Percentiles rank a stretch among this genome's conserved stretches.
Evolutionary conservation across 116 monocot species (phyloP).

Genomic region (Dioscorea cayenensis): DNA sequence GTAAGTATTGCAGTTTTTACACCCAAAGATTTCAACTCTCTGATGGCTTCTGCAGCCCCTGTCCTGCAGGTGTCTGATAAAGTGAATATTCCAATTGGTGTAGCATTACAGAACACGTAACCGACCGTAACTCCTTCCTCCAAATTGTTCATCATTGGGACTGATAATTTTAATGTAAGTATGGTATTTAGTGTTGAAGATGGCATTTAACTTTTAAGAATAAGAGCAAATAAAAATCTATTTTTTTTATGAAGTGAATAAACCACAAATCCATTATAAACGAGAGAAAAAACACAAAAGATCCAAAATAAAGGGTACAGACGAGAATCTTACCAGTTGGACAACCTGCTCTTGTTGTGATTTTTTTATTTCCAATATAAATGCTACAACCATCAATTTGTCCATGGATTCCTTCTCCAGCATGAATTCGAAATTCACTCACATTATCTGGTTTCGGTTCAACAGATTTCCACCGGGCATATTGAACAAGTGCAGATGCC

Average conservation of each 20-base stretch:
- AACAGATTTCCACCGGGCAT: conserved; percentile 52
- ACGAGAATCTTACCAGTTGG: conserved; percentile 30
- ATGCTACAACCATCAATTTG: conserved; percentile 71
- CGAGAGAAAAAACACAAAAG: too few relatives aligned
- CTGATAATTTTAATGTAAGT: conserved; percentile 24
- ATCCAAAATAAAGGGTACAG: too few relatives aligned
- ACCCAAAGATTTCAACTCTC: conserved; percentile 50
- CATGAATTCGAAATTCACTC: conserved; percentile 55
- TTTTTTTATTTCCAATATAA: conserved; percentile 77
- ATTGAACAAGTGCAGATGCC: conserved; percentile 74
- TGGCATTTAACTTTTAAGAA: neutral
- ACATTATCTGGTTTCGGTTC: conserved; percentile 70
- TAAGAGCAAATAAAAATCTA: too few relatives aligned
- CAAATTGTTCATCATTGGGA: conserved; percentile 29
- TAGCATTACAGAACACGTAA: conserved; percentile 40
- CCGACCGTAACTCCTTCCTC: conserved; percentile 57
- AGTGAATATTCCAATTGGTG: conserved; percentile 58
- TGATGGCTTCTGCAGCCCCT: conserved; percentile 63
- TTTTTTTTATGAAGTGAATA: too few relatives aligned
- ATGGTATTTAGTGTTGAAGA: neutral
- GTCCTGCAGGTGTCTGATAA: conserved; percentile 79
- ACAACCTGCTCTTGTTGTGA: conserved; percentile 63
- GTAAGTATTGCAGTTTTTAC: conserved; percentile 86
- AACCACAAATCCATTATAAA: too few relatives aligned
- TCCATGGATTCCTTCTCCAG: conserved; percentile 89